A percentile compares a stretch with the other conserved stretches of the same genome.
Conservation (phyloP, 768 basidiomycete genomes). For the Calocera cornea region DNA sequence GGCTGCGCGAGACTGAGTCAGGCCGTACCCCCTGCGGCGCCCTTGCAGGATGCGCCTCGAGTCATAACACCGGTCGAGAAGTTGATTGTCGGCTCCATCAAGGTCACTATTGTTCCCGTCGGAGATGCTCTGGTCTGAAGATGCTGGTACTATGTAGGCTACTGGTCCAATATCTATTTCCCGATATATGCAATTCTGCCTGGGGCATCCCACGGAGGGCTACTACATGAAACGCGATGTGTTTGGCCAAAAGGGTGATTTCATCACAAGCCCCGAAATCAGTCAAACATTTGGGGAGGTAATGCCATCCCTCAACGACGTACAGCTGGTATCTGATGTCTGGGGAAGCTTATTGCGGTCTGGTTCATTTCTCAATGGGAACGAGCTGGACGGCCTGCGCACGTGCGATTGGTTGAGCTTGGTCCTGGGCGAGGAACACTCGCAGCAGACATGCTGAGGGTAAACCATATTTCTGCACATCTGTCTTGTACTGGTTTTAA, state of each 20-base stretch:
- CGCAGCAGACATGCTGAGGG: constrained; percentile 77
- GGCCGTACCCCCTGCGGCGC: neutral
- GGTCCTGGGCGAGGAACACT: constrained; percentile 91
- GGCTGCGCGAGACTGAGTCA: neutral
- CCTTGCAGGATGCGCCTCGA: neutral
- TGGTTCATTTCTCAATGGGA: constrained; percentile 77
- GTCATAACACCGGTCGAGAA: constrained; percentile 37
- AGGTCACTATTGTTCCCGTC: constrained; percentile 30
- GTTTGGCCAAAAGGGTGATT: constrained; percentile 81
- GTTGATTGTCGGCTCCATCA: constrained; percentile 56
- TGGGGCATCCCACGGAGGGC: constrained; percentile 78
- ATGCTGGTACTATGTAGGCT: constrained; percentile 33
- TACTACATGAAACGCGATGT: constrained; percentile 80
- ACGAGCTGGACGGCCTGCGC: constrained; percentile 33
- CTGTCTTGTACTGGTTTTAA: neutral
- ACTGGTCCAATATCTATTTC: constrained; percentile 82
- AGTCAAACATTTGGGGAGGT: constrained; percentile 96
- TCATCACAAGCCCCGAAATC: constrained; percentile 93
- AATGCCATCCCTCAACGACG: constrained; percentile 18
- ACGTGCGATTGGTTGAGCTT: constrained; percentile 70
- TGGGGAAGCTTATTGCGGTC: constrained; percentile 60
- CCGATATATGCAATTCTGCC: constrained; percentile 82
- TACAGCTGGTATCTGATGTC: constrained; percentile 13
- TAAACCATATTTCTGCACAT: constrained; percentile 27
- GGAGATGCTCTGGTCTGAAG: neutral